Evolutionary conservation across 805 yeast genomes (phyloP).

Genomic region (Kazachstania bromeliacearum): DNA sequence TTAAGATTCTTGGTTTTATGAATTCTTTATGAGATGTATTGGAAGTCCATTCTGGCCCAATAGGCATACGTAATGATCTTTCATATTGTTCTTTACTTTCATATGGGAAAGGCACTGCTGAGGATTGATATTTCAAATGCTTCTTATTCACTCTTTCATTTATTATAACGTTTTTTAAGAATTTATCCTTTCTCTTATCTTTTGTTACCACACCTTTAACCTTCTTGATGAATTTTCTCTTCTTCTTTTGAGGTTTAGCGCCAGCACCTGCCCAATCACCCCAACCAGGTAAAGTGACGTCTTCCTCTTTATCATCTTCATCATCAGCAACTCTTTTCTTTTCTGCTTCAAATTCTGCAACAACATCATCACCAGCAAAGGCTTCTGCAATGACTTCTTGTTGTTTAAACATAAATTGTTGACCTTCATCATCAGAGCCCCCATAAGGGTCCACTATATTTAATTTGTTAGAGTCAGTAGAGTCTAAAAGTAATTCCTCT

Average conservation of each 20-base stretch:
- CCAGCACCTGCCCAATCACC: conserved; percentile 90
- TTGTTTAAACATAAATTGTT: conserved; percentile 55
- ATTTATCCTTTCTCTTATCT: conserved; percentile 69
- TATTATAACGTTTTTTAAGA: conserved; percentile 72
- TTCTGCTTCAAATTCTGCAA: conserved; percentile 64
- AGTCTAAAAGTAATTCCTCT: conserved; percentile 33
- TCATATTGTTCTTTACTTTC: conserved; percentile 93
- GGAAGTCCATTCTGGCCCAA: conserved; percentile 94
- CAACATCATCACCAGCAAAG: conserved; percentile 95
- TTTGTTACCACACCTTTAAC: conserved; percentile 66
- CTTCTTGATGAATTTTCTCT: conserved; percentile 57
- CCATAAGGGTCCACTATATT: conserved; percentile 41
- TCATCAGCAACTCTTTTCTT: conserved; percentile 56
- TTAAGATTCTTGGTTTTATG: conserved; percentile 80
- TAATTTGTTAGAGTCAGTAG: conserved; percentile 40
- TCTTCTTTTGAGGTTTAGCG: conserved; percentile 36
- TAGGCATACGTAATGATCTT: conserved; percentile 86
- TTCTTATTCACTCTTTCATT: conserved; percentile 82
- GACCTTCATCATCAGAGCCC: conserved; percentile 39
- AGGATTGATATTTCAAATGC: conserved; percentile 74
- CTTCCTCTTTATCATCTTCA: conserved; percentile 83
- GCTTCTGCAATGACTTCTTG: conserved; percentile 80
- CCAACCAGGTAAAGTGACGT: conserved; percentile 91
- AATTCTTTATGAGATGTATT: conserved; percentile 77
- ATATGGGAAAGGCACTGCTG: conserved; percentile 89